Base-by-base conservation (phyloP, 192 early-diverging fungal species). In the Geosiphon pyriformis region DNA sequence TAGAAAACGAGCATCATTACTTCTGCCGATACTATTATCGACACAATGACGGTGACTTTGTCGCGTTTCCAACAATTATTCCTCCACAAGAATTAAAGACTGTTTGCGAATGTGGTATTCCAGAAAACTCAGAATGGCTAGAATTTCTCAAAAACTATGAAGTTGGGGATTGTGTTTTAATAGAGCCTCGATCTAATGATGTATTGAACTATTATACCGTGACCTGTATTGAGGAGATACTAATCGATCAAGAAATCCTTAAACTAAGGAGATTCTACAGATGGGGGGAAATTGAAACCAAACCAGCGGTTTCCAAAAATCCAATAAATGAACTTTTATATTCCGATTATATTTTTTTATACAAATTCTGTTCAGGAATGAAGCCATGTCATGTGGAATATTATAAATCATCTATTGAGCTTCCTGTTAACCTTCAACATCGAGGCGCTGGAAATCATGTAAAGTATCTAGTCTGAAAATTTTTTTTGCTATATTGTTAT, bases 361-460 rank as follows among this genome's bases (percentile, higher is more conserved):
- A 25, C 47, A 35, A 11, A 29, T 65, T 31, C 33, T 49, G 35
- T 15, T 7, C 7, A n/a, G n/a, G n/a, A n/a, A n/a, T n/a, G n/a
- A n/a, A n/a, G n/a, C n/a, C n/a, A n/a, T 65, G 63, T 22, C 63
- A 65, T 25, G 49, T 65, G 17, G 63, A 65, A 26, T 65, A 22
- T 7, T 27, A 54, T 2, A 53, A 33, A n/a, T 27, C 10, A n/a
- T 30, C 30, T 2, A 15, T 33, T 18, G 17, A 34, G 32, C 32
- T 69, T 46, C 54, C 71, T 26, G 55, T 61, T 26, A 67, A 73
- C 17, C 26, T 68, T 15, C 37, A 30, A 23, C 61, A 73, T 67
- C 35, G 50, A 63, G 71, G 71, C 1, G 46, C 71, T 11, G 71
- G 66, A 3, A 27, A 73, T 34, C 67, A 68, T 68, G 71, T 69